These are phyloP conservation scores for Lodderomyces pseudojiufengensis DNA, from an alignment of 1,139 yeast species.

Conservation along the genomic window DNA sequence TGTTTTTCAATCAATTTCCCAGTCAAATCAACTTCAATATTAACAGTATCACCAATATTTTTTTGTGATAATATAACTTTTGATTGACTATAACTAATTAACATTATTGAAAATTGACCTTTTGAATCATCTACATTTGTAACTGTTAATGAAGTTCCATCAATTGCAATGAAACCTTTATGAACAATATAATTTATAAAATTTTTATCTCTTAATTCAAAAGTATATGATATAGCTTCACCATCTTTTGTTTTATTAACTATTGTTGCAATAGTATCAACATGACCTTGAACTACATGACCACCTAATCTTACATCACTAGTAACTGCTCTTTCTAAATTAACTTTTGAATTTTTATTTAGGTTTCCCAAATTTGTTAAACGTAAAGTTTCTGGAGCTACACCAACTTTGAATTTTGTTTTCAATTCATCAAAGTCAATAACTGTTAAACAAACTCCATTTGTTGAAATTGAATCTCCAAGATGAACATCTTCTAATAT, in stretches of 20 bases:
- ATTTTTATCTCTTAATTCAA: constrained; percentile 63
- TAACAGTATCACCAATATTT: constrained; percentile 60
- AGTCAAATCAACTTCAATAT: constrained; percentile 89
- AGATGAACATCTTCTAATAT: constrained; percentile 78
- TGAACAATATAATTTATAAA: constrained; percentile 78
- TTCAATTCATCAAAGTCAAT: constrained; percentile 61
- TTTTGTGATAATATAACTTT: constrained; percentile 74
- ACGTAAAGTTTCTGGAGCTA: constrained; percentile 89
- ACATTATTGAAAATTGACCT: constrained; percentile 74
- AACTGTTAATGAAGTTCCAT: constrained; percentile 92
- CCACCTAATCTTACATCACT: constrained; percentile 91
- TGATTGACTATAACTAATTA: constrained; percentile 87
- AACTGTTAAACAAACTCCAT: constrained; percentile 93
- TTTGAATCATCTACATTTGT: constrained; percentile 63
- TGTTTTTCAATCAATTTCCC: constrained; percentile 92
- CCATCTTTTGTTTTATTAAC: constrained; percentile 57
- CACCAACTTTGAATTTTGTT: constrained; percentile 74
- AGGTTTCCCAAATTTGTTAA: constrained; percentile 72
- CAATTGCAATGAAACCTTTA: constrained; percentile 88
- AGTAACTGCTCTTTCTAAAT: constrained; percentile 85
- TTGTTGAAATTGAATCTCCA: constrained; percentile 89
- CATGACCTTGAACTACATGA: constrained; percentile 96
- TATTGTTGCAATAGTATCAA: constrained; percentile 81
- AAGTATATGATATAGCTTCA: constrained; percentile 74
- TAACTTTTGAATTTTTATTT: constrained; percentile 58